phyloP scores from a whole-genome alignment of 305 asterid genomes.

The Fraxinus sp. region DNA sequence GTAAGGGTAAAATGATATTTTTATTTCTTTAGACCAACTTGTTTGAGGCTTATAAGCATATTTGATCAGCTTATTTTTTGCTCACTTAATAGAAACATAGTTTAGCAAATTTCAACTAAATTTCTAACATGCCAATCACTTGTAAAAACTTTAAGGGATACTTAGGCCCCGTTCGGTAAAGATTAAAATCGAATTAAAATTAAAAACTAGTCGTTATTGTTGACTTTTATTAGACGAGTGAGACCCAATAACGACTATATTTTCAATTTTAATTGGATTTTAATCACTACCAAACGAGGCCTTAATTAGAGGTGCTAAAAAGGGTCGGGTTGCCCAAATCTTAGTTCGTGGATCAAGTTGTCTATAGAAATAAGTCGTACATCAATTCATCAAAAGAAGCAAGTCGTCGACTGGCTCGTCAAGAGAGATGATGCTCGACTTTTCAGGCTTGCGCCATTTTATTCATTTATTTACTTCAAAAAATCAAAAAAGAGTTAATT shows the following conservation, averaged over 20 bases:
- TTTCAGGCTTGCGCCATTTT: neutral
- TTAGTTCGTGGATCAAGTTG: neutral
- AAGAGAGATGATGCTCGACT: neutral
- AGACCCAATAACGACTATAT: too few relatives aligned
- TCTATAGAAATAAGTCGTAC: neutral
- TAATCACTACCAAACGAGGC: too few relatives aligned
- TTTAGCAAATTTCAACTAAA: neutral
- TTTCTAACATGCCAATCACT: neutral
- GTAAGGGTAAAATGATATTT: neutral
- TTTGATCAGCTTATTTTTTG: neutral
- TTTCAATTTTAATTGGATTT: too few relatives aligned
- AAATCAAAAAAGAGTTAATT: neutral
- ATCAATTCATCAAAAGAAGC: neutral
- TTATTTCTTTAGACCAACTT: neutral
- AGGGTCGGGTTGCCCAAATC: neutral
- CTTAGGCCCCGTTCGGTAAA: neutral
- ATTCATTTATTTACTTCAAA: neutral
- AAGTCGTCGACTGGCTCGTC: neutral
- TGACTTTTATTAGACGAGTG: too few relatives aligned
- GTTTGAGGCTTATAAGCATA: neutral
- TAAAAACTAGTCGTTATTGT: too few relatives aligned
- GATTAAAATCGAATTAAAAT: too few relatives aligned
- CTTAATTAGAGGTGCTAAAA: neutral
- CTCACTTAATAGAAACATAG: neutral
- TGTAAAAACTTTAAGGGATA: neutral